Evolutionary conservation across 441 rosid species (phyloP), one percentile per base, ranked within the genome.

Genomic region (Erodium texanum): DNA sequence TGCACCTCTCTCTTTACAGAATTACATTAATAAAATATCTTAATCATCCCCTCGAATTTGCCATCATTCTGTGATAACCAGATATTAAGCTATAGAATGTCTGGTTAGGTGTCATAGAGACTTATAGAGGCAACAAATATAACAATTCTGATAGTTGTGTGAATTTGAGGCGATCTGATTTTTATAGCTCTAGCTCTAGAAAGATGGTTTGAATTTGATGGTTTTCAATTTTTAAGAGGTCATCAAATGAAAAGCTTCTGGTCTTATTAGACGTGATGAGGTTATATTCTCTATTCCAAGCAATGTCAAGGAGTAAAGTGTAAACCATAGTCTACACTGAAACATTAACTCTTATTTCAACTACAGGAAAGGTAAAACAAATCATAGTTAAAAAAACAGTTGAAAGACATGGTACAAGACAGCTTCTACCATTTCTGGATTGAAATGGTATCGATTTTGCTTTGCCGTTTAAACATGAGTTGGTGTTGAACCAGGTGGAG

Each of bases 401-500:
- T 18, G 11, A 54, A 54, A 54, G 22, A 54, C 23, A 7, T 54
- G 20, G 23, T 41, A 54, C 11, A 10, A 18, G 29, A 27, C 29
- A 27, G 4, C 29, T 54, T 6, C 24, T 54, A 54, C 16, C 24
- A 54, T 19, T 15, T 54, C 61, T 18, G 10, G 61, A 54, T 19
- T 54, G 61, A 54, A 54, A 54, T 54, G 10, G 61, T 36, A 36
- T 36, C 41, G 0, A 16, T 54, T 19, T 54, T 64, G 43, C 18
- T 63, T 64, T 16, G n/a, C 10, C 24, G 14, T 64, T 72, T 65
- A 84, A 67, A 82, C 82, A 65, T 73, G 71, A 22, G 67, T 38
- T 8, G 84, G 84, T 23, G 89, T 83, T 16, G 69, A 32, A 48
- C 68, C 72, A 0, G 84, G 76, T 0, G 89, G 79, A 0, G 81